Evolutionary conservation across 768 basidiomycete species (phyloP).

Genomic region (Hydnomerulius pinastri): DNA sequence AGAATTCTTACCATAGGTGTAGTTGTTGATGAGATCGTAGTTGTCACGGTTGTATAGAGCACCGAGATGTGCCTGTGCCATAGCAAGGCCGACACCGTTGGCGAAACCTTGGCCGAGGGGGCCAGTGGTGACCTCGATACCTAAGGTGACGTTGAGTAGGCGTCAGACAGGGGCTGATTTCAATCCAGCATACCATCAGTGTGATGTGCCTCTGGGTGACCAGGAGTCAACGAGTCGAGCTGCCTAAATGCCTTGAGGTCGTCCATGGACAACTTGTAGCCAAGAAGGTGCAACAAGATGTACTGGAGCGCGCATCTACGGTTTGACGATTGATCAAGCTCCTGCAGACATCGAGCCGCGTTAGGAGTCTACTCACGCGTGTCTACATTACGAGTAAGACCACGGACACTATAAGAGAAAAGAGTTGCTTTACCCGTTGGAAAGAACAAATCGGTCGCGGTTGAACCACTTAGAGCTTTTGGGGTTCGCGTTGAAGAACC

Average conservation of each 20-base stretch:
- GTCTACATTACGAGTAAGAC: conserved; percentile 43
- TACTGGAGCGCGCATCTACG: conserved; percentile 91
- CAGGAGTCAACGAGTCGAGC: conserved; percentile 85
- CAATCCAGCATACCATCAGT: conserved; percentile 51
- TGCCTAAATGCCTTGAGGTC: conserved; percentile 95
- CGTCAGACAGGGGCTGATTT: conserved; percentile 1
- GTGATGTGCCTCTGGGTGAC: conserved; percentile 82
- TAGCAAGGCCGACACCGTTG: conserved; percentile 91
- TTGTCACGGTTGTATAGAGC: conserved; percentile 89
- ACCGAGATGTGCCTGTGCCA: conserved; percentile 87
- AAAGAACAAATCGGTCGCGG: conserved; percentile 95
- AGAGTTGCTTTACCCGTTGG: conserved; percentile 70
- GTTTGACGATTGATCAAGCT: conserved; percentile 7
- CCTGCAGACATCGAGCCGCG: background rate
- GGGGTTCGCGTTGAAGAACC: conserved; percentile 88
- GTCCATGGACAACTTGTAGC: conserved; percentile 89
- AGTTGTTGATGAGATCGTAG: conserved; percentile 81
- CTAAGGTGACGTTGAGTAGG: conserved; percentile 32
- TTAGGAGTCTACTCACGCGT: conserved; percentile 56
- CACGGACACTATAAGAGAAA: background rate
- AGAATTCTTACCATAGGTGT: conserved; percentile 72
- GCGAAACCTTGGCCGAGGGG: conserved; percentile 95
- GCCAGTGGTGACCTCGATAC: conserved; percentile 91
- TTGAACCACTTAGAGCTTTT: conserved; percentile 92
- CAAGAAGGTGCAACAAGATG: conserved; percentile 85